These are phyloP conservation scores for Fragaria ananassa DNA, from an alignment of 306 rosid species.

Conservation along the genomic window DNA sequence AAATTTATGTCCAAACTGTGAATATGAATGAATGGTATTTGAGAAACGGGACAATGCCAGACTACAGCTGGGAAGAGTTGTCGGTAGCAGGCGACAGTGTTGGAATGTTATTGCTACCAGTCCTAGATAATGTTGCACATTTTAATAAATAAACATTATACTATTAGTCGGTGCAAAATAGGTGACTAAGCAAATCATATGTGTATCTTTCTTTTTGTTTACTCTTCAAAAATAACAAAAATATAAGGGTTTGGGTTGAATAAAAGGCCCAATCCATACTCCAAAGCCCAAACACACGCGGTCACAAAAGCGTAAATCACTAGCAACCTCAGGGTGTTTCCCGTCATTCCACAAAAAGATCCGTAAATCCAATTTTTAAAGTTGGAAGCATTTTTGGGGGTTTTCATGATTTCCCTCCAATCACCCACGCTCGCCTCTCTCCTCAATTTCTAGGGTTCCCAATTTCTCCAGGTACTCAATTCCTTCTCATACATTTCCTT, in stretches of 20 bases:
- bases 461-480: conserved; percentile 10
- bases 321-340: neutral
- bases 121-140: neutral
- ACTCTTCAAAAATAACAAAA: too few relatives aligned
- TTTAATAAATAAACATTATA: neutral
- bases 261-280: neutral
- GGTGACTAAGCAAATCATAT: neutral
- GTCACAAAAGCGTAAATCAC: neutral
- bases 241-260: too few relatives aligned
- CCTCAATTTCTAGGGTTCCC: conserved; percentile 15
- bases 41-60: neutral
- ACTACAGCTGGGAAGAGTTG: neutral
- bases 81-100: neutral
- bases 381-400: neutral
- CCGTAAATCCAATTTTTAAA: conserved; percentile 20
- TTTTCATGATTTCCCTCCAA: conserved; percentile 2
- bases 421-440: neutral
- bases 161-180: neutral
- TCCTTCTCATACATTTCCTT: neutral
- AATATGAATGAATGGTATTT: too few relatives aligned
- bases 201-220: neutral
- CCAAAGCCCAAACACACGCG: neutral
- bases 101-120: neutral
- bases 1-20: too few relatives aligned
- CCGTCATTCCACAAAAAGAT: neutral